phyloP scores from a whole-genome alignment of 2,329 filamentous ascomycete species.

The Magnaporthales sp. region DNA sequence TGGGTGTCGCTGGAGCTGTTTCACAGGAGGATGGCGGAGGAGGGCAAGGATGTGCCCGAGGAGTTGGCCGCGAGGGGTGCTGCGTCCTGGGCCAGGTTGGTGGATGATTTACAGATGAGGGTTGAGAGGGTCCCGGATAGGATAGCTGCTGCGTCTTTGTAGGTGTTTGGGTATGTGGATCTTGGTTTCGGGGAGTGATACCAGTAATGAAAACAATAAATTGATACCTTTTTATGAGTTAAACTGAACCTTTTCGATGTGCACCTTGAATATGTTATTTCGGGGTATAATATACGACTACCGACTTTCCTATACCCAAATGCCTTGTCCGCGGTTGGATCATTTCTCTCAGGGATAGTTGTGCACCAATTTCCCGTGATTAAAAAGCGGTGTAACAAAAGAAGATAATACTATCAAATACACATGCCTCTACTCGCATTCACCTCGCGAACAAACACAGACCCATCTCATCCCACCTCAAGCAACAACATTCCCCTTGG shows the following conservation, averaged over 20 bases:
- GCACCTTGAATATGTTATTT: neutral
- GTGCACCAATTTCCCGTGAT: neutral
- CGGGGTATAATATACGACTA: neutral
- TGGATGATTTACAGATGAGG: neutral
- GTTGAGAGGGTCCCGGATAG: neutral
- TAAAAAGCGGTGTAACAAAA: neutral
- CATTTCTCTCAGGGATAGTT: neutral
- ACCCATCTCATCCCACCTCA: neutral
- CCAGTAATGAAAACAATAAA: neutral
- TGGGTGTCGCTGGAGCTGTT: constrained; percentile 55
- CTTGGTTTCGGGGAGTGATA: neutral
- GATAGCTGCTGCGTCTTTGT: neutral
- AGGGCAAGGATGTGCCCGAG: constrained; percentile 32
- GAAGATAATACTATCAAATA: neutral
- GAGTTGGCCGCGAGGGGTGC: constrained; percentile 43
- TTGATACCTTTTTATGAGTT: neutral
- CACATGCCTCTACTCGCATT: neutral
- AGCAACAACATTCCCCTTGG: neutral
- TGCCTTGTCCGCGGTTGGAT: no score
- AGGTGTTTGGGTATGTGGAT: neutral
- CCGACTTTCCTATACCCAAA: no score
- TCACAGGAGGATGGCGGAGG: constrained; percentile 38
- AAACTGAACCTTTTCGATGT: neutral
- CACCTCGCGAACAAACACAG: neutral
- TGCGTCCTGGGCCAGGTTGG: constrained; percentile 35